Percentiles rank a stretch among this genome's conserved stretches.
Evolutionary conservation across 257 asterid genomes (phyloP).

Genomic region (Cynanchum wilfordii): DNA sequence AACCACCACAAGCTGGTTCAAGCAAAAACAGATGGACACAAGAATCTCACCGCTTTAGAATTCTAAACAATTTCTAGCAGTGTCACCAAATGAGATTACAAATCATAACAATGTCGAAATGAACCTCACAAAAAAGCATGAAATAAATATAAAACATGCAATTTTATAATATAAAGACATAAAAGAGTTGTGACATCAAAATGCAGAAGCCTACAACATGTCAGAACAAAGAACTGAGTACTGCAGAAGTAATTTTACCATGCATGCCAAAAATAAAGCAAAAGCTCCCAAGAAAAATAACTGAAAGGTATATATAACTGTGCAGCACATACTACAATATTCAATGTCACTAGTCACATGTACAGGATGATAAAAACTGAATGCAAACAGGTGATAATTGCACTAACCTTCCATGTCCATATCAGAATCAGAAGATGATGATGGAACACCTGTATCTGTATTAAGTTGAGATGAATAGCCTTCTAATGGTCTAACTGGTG

Average conservation of each 20-base stretch:
- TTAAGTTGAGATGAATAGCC: conserved; percentile 13
- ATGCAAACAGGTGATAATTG: conserved; percentile 8
- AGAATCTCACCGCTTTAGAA: background rate
- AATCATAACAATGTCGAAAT: background rate
- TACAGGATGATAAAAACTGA: conserved; percentile 15
- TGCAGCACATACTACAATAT: background rate
- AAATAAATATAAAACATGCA: background rate
- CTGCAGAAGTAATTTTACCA: background rate
- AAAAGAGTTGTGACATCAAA: background rate
- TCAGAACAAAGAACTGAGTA: background rate
- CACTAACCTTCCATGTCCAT: conserved; percentile 95
- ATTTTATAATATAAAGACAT: background rate
- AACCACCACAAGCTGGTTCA: conserved; percentile 5
- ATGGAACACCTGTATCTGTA: conserved; percentile 18
- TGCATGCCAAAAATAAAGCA: background rate
- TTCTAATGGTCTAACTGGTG: conserved; percentile 14
- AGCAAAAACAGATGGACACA: background rate
- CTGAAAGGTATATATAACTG: background rate
- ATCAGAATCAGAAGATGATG: conserved; percentile 65
- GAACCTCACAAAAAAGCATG: background rate
- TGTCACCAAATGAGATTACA: background rate
- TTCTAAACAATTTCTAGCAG: background rate
- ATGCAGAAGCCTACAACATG: background rate
- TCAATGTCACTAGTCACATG: conserved; percentile 7
- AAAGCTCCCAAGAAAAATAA: background rate